Evolutionary conservation across 768 basidiomycete genomes (phyloP).

Genomic region (Termitomyces eurrhizus): DNA sequence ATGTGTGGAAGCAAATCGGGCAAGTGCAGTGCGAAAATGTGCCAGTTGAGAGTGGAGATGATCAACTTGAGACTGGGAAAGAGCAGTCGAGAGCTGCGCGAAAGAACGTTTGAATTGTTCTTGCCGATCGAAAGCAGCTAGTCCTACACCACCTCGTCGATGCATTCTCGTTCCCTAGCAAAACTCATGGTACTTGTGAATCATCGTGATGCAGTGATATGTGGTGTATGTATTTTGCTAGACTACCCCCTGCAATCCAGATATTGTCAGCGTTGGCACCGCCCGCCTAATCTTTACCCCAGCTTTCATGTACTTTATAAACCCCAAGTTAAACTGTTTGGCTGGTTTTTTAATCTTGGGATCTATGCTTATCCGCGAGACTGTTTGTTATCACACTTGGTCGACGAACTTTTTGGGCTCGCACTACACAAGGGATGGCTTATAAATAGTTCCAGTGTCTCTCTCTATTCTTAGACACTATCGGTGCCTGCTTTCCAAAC

Average conservation of each 20-base stretch:
- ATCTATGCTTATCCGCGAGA: too few species aligned
- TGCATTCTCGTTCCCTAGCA: constrained; percentile 42
- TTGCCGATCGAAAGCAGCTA: constrained; percentile 89
- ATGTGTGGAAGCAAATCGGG: constrained; percentile 78
- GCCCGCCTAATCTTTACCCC: too few species aligned
- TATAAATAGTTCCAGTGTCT: too few species aligned
- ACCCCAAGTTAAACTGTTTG: too few species aligned
- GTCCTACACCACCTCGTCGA: constrained; percentile 74
- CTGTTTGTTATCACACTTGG: too few species aligned
- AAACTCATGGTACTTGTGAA: neutral
- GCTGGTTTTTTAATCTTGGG: too few species aligned
- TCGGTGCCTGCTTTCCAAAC: too few species aligned
- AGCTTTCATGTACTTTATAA: too few species aligned
- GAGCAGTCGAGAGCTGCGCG: constrained; percentile 71
- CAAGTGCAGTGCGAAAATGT: constrained; percentile 78
- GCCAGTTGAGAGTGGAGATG: constrained; percentile 77
- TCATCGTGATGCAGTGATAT: neutral
- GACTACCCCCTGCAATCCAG: neutral
- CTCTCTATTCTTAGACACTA: too few species aligned
- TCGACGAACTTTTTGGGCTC: too few species aligned
- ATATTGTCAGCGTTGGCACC: neutral
- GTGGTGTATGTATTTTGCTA: neutral
- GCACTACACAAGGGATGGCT: too few species aligned
- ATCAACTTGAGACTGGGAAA: constrained; percentile 74
- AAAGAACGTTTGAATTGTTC: constrained; percentile 79